A percentile compares a stretch with the other conserved stretches of the same genome.
phyloP scores from a whole-genome alignment of 2,329 filamentous ascomycete genomes.

The Kalmusia sp. region DNA sequence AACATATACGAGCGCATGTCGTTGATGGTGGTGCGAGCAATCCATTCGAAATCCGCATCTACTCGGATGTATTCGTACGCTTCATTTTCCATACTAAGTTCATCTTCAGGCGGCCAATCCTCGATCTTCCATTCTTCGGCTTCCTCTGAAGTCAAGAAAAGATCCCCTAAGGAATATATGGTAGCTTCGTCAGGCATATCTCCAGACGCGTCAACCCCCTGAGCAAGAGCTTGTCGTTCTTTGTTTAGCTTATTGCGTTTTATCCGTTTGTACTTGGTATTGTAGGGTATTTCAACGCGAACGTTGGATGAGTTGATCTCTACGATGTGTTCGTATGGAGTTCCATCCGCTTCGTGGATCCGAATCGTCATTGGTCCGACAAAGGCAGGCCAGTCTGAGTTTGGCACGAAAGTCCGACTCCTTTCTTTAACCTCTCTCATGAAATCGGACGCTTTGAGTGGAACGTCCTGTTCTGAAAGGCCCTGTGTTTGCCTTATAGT shows the following conservation, averaged over 20 bases:
- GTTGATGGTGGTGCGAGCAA: conserved; percentile 76
- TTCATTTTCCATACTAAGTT: conserved; percentile 90
- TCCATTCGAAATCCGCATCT: conserved; percentile 98
- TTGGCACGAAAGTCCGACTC: conserved; percentile 71
- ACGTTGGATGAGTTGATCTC: conserved; percentile 88
- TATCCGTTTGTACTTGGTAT: conserved; percentile 97
- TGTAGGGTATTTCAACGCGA: conserved; percentile 95
- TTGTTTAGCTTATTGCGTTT: conserved; percentile 87
- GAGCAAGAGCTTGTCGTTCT: conserved; percentile 72
- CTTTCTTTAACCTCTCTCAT: conserved; percentile 85
- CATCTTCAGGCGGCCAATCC: conserved; percentile 89
- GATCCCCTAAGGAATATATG: conserved; percentile 90
- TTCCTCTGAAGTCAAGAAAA: conserved; percentile 83
- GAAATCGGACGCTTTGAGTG: conserved; percentile 76
- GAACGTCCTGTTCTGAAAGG: conserved; percentile 35
- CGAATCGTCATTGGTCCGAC: conserved; percentile 97
- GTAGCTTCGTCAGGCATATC: conserved; percentile 79
- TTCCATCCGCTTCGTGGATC: conserved; percentile 97
- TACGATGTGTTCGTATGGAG: conserved; percentile 96
- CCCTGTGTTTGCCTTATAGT: conserved; percentile 72
- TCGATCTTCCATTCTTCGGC: conserved; percentile 81
- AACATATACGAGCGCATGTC: conserved; percentile 97
- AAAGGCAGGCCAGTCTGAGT: conserved; percentile 78
- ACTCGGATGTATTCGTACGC: conserved; percentile 99
- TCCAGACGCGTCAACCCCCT: conserved; percentile 66